phyloP scores from a whole-genome alignment of 495 filamentous ascomycete genomes.

The Trichoderma asperelloides region DNA sequence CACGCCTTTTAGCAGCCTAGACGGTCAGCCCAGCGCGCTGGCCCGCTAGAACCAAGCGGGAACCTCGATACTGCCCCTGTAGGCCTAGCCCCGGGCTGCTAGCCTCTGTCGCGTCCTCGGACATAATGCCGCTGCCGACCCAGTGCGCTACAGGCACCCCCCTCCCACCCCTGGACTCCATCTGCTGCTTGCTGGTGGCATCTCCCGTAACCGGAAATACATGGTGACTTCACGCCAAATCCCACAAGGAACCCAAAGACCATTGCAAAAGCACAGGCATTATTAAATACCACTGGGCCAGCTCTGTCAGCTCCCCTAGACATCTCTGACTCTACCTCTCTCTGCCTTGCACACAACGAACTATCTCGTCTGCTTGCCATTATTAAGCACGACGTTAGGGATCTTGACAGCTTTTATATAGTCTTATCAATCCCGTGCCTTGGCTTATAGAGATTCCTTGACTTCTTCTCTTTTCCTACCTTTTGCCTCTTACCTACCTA shows the following conservation, averaged over 20 bases:
- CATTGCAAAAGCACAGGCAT: neutral
- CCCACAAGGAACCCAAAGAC: neutral
- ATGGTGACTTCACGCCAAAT: neutral
- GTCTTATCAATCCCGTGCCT: neutral
- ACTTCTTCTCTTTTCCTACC: neutral
- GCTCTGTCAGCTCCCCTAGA: neutral
- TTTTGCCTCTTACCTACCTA: neutral
- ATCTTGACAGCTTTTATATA: neutral
- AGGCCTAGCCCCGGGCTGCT: neutral
- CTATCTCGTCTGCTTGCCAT: too few species aligned
- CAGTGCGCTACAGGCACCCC: neutral
- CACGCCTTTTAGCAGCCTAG: neutral
- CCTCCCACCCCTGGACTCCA: neutral
- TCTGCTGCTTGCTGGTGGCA: neutral
- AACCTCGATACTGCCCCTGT: neutral
- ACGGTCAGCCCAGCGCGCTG: neutral
- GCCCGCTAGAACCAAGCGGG: neutral
- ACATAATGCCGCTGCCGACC: slow-evolving; percentile 7
- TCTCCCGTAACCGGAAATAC: neutral
- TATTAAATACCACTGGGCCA: neutral
- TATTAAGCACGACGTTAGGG: too few species aligned
- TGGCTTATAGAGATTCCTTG: neutral
- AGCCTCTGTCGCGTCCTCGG: neutral
- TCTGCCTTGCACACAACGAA: neutral
- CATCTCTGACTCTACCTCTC: neutral